Evolutionary conservation across 2,329 filamentous ascomycete species (phyloP).

Genomic region (Neofusicoccum umdonicola): DNA sequence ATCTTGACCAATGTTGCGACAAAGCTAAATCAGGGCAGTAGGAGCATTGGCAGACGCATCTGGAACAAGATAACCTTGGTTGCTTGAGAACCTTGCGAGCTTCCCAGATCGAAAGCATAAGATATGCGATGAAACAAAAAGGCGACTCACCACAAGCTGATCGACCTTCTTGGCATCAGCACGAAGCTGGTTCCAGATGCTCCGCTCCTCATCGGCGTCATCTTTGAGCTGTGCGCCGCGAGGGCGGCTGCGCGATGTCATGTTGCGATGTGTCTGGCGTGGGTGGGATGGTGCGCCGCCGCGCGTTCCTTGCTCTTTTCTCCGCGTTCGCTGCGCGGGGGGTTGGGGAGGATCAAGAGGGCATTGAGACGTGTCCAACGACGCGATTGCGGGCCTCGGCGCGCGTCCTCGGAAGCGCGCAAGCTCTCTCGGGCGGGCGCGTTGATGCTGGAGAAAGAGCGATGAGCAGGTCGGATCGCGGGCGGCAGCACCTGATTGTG

Average conservation of each 20-base stretch:
- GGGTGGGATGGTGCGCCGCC: neutral
- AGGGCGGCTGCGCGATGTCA: conserved; percentile 47
- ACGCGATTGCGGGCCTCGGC: neutral
- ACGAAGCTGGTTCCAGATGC: conserved; percentile 49
- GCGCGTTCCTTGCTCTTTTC: conserved; percentile 14
- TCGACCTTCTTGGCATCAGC: conserved; percentile 47
- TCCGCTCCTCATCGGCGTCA: conserved; percentile 50
- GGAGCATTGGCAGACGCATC: neutral
- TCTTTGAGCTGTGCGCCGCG: conserved; percentile 46
- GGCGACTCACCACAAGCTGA: conserved; percentile 43
- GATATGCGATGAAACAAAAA: neutral
- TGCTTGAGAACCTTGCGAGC: neutral
- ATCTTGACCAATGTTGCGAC: neutral
- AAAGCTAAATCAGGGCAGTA: neutral
- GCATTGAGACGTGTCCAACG: neutral
- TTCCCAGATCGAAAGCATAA: neutral
- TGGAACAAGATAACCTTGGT: neutral
- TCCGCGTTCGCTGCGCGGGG: conserved; percentile 11
- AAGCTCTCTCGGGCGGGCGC: neutral
- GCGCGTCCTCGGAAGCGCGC: neutral
- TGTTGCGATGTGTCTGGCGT: conserved; percentile 21
- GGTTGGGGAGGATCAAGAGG: neutral
- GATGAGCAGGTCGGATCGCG: neutral
- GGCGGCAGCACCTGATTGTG: neutral
- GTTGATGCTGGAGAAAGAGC: neutral